Percentiles rank a stretch among this genome's conserved stretches.
Evolutionary conservation across 768 basidiomycete genomes (phyloP).

Genomic region (Suillus tomentosus): DNA sequence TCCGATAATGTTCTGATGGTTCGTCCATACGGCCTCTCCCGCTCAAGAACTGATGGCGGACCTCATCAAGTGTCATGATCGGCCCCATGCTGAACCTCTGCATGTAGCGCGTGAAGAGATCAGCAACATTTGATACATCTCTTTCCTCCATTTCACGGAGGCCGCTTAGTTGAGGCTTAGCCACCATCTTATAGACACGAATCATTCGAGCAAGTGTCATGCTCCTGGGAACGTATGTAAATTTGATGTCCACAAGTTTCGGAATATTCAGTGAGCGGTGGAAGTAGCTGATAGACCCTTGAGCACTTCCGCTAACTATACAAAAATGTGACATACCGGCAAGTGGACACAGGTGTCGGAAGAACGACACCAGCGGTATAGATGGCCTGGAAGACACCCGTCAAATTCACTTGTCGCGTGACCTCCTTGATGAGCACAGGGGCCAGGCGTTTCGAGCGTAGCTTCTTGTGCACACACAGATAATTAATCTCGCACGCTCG

Average conservation of each 20-base stretch:
- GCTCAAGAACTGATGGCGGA: slow-evolving; percentile 85
- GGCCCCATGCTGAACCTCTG: slow-evolving; percentile 83
- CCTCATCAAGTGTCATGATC: slow-evolving; percentile 72
- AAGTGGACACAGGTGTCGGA: slow-evolving; percentile 90
- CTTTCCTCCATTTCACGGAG: slow-evolving; percentile 86
- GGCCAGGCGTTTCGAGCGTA: slow-evolving; percentile 91
- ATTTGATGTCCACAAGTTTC: slow-evolving; percentile 89
- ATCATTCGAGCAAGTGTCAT: slow-evolving; percentile 94
- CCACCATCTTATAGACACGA: slow-evolving; percentile 67
- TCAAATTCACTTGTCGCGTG: slow-evolving; percentile 87
- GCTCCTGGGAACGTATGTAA: slow-evolving; percentile 83
- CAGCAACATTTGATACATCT: slow-evolving; percentile 71
- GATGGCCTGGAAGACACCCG: slow-evolving; percentile 93
- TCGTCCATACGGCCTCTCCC: slow-evolving; percentile 64
- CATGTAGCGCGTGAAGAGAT: slow-evolving; percentile 79
- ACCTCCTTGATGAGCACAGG: slow-evolving; percentile 98
- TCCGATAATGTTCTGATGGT: slow-evolving; percentile 37
- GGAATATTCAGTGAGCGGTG: slow-evolving; percentile 91
- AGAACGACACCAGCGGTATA: slow-evolving; percentile 94
- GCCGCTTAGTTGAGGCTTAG: slow-evolving; percentile 53
- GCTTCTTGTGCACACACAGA: slow-evolving; percentile 96
- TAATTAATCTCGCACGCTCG: slow-evolving; percentile 92
- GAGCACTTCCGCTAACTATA: slow-evolving; percentile 8
- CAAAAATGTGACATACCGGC: slow-evolving; percentile 50
- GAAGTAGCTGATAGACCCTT: slow-evolving; percentile 61